Base-by-base conservation (phyloP, 805 yeast species). In the Wickerhamomyces rabaulensis region DNA sequence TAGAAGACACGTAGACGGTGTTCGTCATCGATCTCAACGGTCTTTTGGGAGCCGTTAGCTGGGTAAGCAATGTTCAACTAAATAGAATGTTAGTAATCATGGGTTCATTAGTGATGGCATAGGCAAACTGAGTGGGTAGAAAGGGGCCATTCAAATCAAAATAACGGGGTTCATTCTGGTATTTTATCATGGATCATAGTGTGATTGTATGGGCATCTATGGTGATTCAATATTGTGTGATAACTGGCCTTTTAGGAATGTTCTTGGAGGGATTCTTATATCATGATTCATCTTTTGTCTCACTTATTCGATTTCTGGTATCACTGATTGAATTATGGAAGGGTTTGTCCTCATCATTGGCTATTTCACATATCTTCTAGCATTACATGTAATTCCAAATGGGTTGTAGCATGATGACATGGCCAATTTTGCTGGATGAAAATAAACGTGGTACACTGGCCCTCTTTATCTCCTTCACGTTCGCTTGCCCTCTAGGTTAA, bases 21-120 rank as follows among this genome's bases (percentile, higher is more conserved):
- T 78, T 94, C 99, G 73, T 94, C 99, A 71, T 94, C 99, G 69
- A 94, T 88, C 63, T 94, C 98, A 74, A 92, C 79, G 76, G 87
- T 76, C 83, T 94, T 94, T 79, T 94, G 97, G 68, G 99, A 86
- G 84, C 99, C 99, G 89, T 94, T 95, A 76, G 96, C 92, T 80
- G 99, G 99, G 84, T 87, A 94, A 74, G 99, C 87, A 80, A 94
- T 92, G 86, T 94, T 94, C 78, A 94, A 91, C 98, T 48, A 26
- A 25, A 9, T 12, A 21, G 9, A 13, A 12, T 42, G 51, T 48
- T 48, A 48, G 51, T 48, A 48, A 21, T 22, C n/a, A 17, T 29
- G 20, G 84, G 90, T 90, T 83, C 97, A 13, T 22, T 6, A 23
- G 12, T 23, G 29, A 21, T 29, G 3, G 27, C 16, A 41, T n/a